phyloP scores from a whole-genome alignment of 805 yeast genomes.

The Metschnikowia orientalis region DNA sequence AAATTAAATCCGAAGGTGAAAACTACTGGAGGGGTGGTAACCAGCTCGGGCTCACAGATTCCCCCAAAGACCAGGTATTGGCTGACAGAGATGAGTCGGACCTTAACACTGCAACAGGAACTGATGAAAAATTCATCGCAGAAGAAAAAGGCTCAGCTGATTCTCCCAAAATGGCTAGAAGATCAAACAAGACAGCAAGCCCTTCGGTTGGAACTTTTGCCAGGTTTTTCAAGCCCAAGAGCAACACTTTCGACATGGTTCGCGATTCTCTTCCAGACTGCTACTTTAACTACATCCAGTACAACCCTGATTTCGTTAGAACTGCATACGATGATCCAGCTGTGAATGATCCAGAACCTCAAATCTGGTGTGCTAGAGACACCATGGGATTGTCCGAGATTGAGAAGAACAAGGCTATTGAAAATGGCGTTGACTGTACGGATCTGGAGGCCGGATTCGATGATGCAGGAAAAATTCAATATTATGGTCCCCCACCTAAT shows the following conservation, averaged over 20 bases:
- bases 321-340: slow-evolving; percentile 54
- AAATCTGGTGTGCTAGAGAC: slow-evolving; percentile 70
- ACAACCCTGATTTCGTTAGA: slow-evolving; percentile 37
- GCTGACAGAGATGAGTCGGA: slow-evolving; percentile 15
- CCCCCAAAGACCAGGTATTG: slow-evolving; percentile 15
- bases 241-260: slow-evolving; percentile 43
- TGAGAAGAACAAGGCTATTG: slow-evolving; percentile 54
- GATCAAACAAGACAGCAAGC: slow-evolving; percentile 1
- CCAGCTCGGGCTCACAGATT: slow-evolving; percentile 31
- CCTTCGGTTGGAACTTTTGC: slow-evolving; percentile 10
- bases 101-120: slow-evolving; percentile 8
- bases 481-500: slow-evolving; percentile 66
- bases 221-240: slow-evolving; percentile 42
- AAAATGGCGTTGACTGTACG: slow-evolving; percentile 48
- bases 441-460: slow-evolving; percentile 55
- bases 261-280: slow-evolving; percentile 42
- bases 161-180: slow-evolving; percentile 4
- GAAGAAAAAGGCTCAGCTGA: slow-evolving; percentile 5
- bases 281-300: slow-evolving; percentile 39
- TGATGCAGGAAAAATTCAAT: slow-evolving; percentile 52
- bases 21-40: slow-evolving; percentile 44
- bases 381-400: slow-evolving; percentile 59
- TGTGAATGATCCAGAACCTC: slow-evolving; percentile 52
- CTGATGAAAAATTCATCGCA: slow-evolving; percentile 9
- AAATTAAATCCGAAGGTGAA: slow-evolving; percentile 51